Evolutionary conservation across 331 rosid genomes (phyloP).

Genomic region (Rhamnella rubrinervis): DNA sequence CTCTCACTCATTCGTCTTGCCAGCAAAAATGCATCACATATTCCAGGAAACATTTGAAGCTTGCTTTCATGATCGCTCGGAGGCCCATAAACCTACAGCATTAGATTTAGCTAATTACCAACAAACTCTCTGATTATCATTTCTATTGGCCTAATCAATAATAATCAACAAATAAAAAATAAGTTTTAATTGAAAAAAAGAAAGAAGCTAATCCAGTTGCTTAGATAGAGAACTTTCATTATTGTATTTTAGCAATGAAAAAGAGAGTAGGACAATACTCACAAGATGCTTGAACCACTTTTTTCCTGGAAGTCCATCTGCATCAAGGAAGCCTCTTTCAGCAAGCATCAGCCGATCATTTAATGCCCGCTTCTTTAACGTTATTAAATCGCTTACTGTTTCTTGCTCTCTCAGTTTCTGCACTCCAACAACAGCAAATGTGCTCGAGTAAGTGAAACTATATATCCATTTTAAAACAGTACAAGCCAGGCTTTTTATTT

Average conservation of each 20-base stretch:
- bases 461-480: background rate
- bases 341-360: slow-evolving; percentile 79
- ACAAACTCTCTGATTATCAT: background rate
- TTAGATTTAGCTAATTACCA: background rate
- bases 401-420: slow-evolving; percentile 58
- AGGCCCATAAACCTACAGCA: slow-evolving; percentile 76
- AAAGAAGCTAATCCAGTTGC: background rate
- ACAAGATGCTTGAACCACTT: slow-evolving; percentile 90
- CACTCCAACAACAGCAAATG: slow-evolving; percentile 10
- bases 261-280: slow-evolving; percentile 28
- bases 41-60: slow-evolving; percentile 71
- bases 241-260: background rate
- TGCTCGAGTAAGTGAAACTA: background rate
- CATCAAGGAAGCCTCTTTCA: slow-evolving; percentile 76
- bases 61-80: slow-evolving; percentile 47
- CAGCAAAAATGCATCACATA: slow-evolving; percentile 58
- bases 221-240: background rate
- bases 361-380: slow-evolving; percentile 61
- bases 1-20: slow-evolving; percentile 30
- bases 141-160: background rate
- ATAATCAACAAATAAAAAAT: background rate
- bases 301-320: slow-evolving; percentile 60
- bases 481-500: background rate
- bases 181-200: background rate
- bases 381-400: slow-evolving; percentile 25